These are phyloP conservation scores for Cystobasidium ongulense DNA, from an alignment of 768 basidiomycete genomes.

Conservation along the genomic window DNA sequence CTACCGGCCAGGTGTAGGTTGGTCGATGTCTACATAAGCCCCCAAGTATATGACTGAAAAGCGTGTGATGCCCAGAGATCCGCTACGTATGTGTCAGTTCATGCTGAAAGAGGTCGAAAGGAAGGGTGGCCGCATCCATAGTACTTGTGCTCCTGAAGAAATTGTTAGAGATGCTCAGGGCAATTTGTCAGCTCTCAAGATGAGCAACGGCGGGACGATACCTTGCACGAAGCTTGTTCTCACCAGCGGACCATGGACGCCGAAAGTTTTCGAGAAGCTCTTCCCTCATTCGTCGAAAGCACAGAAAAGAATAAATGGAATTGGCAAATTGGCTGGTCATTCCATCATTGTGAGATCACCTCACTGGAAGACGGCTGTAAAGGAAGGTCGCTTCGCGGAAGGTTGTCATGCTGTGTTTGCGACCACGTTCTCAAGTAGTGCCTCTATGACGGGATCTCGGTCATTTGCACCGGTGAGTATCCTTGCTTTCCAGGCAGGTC, in stretches of 20 bases:
- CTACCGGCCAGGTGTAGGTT: slow-evolving; percentile 18
- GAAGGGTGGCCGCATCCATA: not conserved
- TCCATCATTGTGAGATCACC: slow-evolving; percentile 14
- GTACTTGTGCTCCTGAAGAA: not conserved
- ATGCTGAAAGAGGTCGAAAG: not conserved
- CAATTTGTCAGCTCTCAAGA: not conserved
- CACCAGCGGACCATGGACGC: slow-evolving; percentile 15
- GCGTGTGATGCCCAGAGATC: not conserved
- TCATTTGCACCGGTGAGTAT: slow-evolving; percentile 6
- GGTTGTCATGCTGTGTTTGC: slow-evolving; percentile 26
- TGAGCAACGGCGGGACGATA: not conserved
- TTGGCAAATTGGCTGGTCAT: slow-evolving; percentile 12
- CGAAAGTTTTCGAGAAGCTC: not conserved
- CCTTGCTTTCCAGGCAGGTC: not conserved
- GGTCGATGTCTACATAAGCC: not conserved
- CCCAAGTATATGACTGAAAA: not conserved
- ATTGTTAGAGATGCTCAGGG: not conserved
- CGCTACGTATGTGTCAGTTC: slow-evolving; percentile 10
- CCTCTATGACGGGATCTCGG: not conserved
- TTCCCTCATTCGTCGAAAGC: not conserved
- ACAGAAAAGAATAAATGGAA: not conserved
- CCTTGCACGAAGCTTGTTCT: slow-evolving; percentile 3
- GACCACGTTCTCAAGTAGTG: not conserved
- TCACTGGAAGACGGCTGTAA: not conserved
- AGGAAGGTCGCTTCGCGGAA: not conserved